A percentile compares a stretch with the other conserved stretches of the same genome.
Conservation (phyloP, 805 yeast genomes). For the Grigorovia yakushimaensis region DNA sequence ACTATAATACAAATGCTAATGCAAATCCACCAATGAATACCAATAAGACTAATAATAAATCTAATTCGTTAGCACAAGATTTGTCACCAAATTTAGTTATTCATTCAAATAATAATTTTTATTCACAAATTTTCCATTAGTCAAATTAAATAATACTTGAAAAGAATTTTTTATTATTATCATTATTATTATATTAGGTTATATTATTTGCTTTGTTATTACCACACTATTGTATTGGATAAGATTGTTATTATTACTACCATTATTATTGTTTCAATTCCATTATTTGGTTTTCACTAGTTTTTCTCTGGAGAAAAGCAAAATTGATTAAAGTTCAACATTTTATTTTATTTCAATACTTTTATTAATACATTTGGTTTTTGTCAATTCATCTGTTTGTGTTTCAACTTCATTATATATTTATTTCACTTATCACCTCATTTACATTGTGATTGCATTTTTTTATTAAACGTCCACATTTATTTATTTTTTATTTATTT, state of each 20-base stretch:
- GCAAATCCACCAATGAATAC: background rate
- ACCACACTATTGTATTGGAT: too few relatives aligned
- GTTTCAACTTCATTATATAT: background rate
- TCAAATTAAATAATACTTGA: too few relatives aligned
- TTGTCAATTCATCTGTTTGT: background rate
- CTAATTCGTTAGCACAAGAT: background rate
- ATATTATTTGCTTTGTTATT: too few relatives aligned
- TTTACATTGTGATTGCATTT: background rate
- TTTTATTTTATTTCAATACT: too few relatives aligned
- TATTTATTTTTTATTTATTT: background rate
- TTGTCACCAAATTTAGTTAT: background rate
- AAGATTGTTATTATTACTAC: too few relatives aligned
- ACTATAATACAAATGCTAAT: background rate
- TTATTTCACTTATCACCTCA: too few relatives aligned
- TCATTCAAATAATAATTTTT: background rate
- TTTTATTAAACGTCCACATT: background rate
- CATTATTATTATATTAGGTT: too few relatives aligned
- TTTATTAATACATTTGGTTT: background rate
- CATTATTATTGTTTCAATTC: too few relatives aligned
- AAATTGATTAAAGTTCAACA: too few relatives aligned
- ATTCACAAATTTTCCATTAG: background rate
- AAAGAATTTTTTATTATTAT: background rate
- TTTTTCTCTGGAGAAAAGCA: too few relatives aligned
- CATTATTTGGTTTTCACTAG: too few relatives aligned
- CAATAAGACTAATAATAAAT: background rate